Evolutionary conservation across 345 rosid genomes (phyloP), one percentile per base, ranked within the genome.

Genomic region (Salix brachista): DNA sequence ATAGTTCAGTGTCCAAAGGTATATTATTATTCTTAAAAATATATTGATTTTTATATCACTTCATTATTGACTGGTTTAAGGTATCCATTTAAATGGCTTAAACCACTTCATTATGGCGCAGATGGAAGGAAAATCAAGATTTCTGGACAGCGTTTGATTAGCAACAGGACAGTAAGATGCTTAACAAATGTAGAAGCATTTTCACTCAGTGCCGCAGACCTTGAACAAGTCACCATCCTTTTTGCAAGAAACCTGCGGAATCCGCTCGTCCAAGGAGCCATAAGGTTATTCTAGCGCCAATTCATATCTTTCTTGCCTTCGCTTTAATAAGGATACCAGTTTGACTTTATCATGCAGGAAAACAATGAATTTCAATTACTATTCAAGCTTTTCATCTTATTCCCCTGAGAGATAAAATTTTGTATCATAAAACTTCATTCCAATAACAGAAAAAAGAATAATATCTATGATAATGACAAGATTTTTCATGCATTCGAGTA

Each of bases 141-240:
- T 46, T 81, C 83, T 5, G 86, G 91, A 39, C 87, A 84, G 44
- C 83, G 88, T 5, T 73, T 86, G 79, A 65, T 79, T 21, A 86
- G 98, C 80, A 84, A 76, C 79, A 87, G 97, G 83, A 87, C 37
- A 0, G 90, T 94, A 1, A 84, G 65, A 78, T 94, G 98, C 54
- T 69, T 86, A 77, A 85, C 92, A 61, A 94, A 94, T 54, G 94
- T 92, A 37, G 97, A 91, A 85, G 97, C 97, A 28, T 94, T 94
- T 80, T 87, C 94, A 34, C 92, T 92, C 72, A 82, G 87, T 68
- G 97, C 91, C 23, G 86, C 87, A 64, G 97, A 94, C 81, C 84
- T 92, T 42, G 90, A 94, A 94, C 95, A 91, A 75, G 97, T 92
- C 25, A 94, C 95, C 69, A 84, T 85, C 74, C 79, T 85, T 71